A percentile compares a stretch with the other conserved stretches of the same genome.
Evolutionary conservation across 73 alveolate species (phyloP).

Genomic region (Paramecium primaurelia): DNA sequence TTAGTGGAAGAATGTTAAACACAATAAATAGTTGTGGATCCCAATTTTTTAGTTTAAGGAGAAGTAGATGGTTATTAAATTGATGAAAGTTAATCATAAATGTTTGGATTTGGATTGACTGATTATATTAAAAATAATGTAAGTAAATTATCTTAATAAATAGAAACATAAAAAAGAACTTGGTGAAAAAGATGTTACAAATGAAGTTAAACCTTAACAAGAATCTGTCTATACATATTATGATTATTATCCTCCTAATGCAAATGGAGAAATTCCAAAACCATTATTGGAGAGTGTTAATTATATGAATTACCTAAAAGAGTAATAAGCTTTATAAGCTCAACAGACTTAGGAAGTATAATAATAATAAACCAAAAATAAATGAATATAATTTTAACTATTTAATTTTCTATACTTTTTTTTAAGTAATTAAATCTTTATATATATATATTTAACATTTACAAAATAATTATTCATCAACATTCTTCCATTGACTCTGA

Average conservation of each 20-base stretch:
- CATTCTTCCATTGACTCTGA: neutral
- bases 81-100: slow-evolving; percentile 29
- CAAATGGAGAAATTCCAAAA: slow-evolving; percentile 6
- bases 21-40: neutral
- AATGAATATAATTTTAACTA: neutral
- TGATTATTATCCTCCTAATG: slow-evolving; percentile 34
- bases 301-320: slow-evolving; percentile 23
- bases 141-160: neutral
- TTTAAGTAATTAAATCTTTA: neutral
- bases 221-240: neutral
- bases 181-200: neutral
- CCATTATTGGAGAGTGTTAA: slow-evolving; percentile 30
- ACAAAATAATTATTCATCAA: neutral
- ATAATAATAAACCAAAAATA: neutral
- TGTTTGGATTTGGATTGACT: slow-evolving; percentile 23
- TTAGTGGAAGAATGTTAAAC: neutral
- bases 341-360: neutral
- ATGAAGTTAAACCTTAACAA: slow-evolving; percentile 11
- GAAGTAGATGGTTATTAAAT: slow-evolving; percentile 32
- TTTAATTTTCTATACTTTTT: neutral
- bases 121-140: slow-evolving; percentile 21
- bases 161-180: slow-evolving; percentile 35
- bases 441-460: neutral
- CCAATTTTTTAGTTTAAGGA: slow-evolving; percentile 32
- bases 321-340: neutral